Evolutionary conservation across 2,329 filamentous ascomycete genomes (phyloP), one percentile per base, ranked within the genome.

Genomic region (Microthyrium microscopicum): DNA sequence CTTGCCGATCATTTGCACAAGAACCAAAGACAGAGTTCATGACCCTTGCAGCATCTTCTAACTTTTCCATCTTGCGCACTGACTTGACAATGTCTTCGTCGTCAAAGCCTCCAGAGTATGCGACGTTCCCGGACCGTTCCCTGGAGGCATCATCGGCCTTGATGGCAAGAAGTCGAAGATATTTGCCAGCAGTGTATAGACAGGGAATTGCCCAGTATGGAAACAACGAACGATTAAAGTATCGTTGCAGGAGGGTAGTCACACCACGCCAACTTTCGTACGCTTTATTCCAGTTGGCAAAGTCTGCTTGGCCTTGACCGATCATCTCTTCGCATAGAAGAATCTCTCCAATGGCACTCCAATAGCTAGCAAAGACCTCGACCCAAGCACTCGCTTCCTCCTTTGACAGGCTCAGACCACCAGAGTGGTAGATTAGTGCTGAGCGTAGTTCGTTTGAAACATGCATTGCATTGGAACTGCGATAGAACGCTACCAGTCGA

Each of bases 181-280:
- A 84, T 55, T 83, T 92, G 35, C 84, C 85, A 17, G 77, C 75
- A 33, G 79, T 68, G 49, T 95, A 95, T 25, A 98, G 64, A 49
- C 81, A 85, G 3, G 89, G 85, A 33, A 98, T 73, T 0, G 84
- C 89, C 87, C 89, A 98, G 20, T 83, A 77, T 42, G 82, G 75
- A 45, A 95, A 82, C 3, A 70, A 68, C 35, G 66, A 63, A 42
- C 69, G 77, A 22, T 74, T 77, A 51, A 94, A 94, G 20, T 83
- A 84, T 43, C 83, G 72, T 37, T 85, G 75, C 25, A 95, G 62
- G 30, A 66, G 62, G 41, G 77, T 79, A 29, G 79, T 72, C 40
- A 95, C 51, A 26, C 92, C 81, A 49, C 82, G 91, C 85, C 89
- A 95, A 8, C 74, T 61, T 40, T 84, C 77, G 49, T 93, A 98